Percentiles rank a stretch among this genome's conserved stretches.
Evolutionary conservation across 2,329 filamentous ascomycete genomes (phyloP).

Genomic region (Fusarium coicis): DNA sequence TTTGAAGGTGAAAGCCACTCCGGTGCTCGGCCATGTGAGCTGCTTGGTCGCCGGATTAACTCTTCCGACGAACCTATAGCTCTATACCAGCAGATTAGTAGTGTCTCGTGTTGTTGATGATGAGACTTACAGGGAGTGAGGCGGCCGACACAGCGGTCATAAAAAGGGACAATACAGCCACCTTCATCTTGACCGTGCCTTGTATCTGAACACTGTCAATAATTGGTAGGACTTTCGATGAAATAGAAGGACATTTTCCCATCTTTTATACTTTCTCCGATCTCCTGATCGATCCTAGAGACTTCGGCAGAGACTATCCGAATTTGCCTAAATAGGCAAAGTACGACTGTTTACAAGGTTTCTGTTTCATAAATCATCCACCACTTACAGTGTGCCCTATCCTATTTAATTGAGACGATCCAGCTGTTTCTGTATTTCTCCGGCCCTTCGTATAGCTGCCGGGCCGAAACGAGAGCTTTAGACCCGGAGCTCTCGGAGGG

Average conservation of each 20-base stretch:
- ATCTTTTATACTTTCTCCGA: background rate
- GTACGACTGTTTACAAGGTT: background rate
- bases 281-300: background rate
- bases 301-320: slow-evolving; percentile 21
- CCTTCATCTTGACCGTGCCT: slow-evolving; percentile 12
- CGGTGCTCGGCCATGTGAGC: slow-evolving; percentile 57
- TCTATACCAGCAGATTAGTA: background rate
- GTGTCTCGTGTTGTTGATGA: fast-evolving
- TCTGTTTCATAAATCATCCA: slow-evolving; percentile 18
- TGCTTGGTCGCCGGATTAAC: slow-evolving; percentile 56
- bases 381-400: slow-evolving; percentile 1
- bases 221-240: fast-evolving
- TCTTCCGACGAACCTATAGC: slow-evolving; percentile 49
- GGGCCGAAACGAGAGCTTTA: background rate
- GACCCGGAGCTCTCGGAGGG: background rate
- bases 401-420: background rate
- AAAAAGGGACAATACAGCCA: background rate
- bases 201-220: background rate
- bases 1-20: slow-evolving; percentile 54
- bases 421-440: background rate
- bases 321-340: slow-evolving; percentile 17
- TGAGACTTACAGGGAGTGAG: background rate
- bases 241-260: background rate
- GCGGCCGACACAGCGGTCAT: slow-evolving; percentile 8
- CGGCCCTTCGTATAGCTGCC: background rate